These are phyloP conservation scores for Aeschynomene evenia DNA, from an alignment of 306 rosid species.

Conservation along the genomic window DNA sequence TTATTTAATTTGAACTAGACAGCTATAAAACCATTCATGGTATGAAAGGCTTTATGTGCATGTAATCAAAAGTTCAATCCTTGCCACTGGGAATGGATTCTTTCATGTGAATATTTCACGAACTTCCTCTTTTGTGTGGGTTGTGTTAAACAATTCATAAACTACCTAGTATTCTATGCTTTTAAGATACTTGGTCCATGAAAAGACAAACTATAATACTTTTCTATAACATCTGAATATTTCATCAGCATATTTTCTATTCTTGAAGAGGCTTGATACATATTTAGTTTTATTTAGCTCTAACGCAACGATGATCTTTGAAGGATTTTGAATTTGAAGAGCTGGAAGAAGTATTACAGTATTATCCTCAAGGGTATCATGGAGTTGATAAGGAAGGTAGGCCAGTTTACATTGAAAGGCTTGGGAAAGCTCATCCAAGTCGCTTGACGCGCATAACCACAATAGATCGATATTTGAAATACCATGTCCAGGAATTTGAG, in stretches of 20 bases:
- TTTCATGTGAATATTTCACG: neutral
- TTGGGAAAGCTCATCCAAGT: constrained; percentile 96
- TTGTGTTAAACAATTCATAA: neutral
- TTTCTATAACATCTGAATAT: neutral
- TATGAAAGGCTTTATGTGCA: neutral
- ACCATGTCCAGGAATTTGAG: constrained; percentile 97
- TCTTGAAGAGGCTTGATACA: neutral
- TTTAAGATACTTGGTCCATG: neutral
- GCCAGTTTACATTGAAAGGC: constrained; percentile 92
- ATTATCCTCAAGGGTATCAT: constrained; percentile 97
- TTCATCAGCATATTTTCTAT: constrained; percentile 18
- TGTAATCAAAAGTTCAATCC: constrained; percentile 1
- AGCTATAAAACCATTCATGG: neutral
- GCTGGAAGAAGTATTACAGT: constrained; percentile 89
- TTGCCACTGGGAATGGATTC: too few relatives aligned
- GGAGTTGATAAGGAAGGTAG: constrained; percentile 98
- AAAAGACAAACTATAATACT: neutral
- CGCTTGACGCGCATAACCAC: constrained; percentile 76
- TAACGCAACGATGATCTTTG: constrained; percentile 32
- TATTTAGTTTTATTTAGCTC: constrained; percentile 26
- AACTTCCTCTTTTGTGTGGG: neutral
- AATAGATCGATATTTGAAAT: constrained; percentile 81
- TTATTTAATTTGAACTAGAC: neutral
- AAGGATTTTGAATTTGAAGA: constrained; percentile 92
- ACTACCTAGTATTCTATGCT: neutral